Conservation (phyloP, 148 eudicot genomes). For the Chenopodium formosanum region DNA sequence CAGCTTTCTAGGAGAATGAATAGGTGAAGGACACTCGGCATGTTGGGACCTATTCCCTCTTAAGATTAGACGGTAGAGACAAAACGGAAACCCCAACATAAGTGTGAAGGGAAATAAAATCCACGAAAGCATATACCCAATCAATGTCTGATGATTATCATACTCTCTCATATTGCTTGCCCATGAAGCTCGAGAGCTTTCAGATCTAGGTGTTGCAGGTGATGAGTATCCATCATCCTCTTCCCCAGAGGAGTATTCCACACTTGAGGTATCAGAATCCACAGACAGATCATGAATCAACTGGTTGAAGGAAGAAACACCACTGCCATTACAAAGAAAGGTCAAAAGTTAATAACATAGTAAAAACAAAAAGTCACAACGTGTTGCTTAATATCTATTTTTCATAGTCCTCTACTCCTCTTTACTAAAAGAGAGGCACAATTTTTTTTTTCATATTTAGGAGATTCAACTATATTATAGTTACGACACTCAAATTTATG, state of each 20-base stretch:
- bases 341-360: conserved; percentile 7
- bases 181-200: conserved; percentile 59
- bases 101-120: conserved; percentile 59
- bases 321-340: conserved; percentile 49
- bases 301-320: conserved; percentile 94
- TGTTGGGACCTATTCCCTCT: conserved; percentile 35
- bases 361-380: background rate
- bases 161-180: conserved; percentile 51
- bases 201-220: conserved; percentile 70
- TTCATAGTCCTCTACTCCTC: background rate
- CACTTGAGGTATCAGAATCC: conserved; percentile 77
- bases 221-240: conserved; percentile 54
- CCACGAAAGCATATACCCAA: conserved; percentile 54
- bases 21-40: conserved; percentile 26
- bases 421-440: background rate
- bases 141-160: conserved; percentile 50
- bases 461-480: background rate
- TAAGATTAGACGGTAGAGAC: conserved; percentile 38
- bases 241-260: conserved; percentile 62
- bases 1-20: conserved; percentile 42
- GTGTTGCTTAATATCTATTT: background rate
- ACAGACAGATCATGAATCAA: conserved; percentile 83
- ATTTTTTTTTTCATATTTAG: background rate
- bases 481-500: background rate
- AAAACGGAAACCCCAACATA: conserved; percentile 56